A percentile compares a stretch with the other conserved stretches of the same genome.
These are phyloP conservation scores for Persicaria tinctoria DNA, from an alignment of 148 eudicot genomes.

Conservation along the genomic window DNA sequence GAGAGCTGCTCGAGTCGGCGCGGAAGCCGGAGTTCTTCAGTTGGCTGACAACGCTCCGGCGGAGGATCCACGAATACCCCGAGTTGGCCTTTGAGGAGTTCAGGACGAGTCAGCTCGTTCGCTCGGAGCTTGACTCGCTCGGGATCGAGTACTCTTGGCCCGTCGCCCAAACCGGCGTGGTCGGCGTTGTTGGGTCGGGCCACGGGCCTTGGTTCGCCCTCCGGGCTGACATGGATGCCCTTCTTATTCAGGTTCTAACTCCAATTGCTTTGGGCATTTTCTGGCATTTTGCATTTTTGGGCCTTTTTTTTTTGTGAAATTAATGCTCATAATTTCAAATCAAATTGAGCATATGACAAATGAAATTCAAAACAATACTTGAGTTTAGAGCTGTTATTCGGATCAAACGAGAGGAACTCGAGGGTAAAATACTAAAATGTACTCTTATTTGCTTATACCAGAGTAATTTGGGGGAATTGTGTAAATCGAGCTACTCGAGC, in stretches of 20 bases:
- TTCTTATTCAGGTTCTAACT: conserved; percentile 55
- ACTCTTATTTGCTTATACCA: no score
- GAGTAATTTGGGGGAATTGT: no score
- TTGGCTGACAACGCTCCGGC: conserved; percentile 63
- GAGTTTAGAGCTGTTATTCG: no score
- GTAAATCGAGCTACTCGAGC: no score
- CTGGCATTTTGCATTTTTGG: neutral
- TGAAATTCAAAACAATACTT: neutral
- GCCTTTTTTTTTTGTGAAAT: neutral
- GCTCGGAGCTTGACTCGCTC: conserved; percentile 59
- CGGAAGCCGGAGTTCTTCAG: conserved; percentile 32
- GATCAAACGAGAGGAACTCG: no score
- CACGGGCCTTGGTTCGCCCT: conserved; percentile 64
- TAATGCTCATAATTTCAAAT: neutral
- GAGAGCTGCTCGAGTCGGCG: conserved; percentile 44
- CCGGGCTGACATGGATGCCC: conserved; percentile 92
- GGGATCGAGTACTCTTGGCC: conserved; percentile 69
- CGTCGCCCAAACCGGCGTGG: conserved; percentile 73
- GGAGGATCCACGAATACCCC: conserved; percentile 78
- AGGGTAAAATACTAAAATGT: no score
- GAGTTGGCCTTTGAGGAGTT: conserved; percentile 67
- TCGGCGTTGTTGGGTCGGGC: conserved; percentile 67
- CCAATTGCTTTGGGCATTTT: neutral
- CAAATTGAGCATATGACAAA: neutral
- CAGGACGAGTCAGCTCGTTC: conserved; percentile 68